Evolutionary conservation across 352 stramenopile genomes (phyloP).

Genomic region (Phytophthora fragariaefolia): DNA sequence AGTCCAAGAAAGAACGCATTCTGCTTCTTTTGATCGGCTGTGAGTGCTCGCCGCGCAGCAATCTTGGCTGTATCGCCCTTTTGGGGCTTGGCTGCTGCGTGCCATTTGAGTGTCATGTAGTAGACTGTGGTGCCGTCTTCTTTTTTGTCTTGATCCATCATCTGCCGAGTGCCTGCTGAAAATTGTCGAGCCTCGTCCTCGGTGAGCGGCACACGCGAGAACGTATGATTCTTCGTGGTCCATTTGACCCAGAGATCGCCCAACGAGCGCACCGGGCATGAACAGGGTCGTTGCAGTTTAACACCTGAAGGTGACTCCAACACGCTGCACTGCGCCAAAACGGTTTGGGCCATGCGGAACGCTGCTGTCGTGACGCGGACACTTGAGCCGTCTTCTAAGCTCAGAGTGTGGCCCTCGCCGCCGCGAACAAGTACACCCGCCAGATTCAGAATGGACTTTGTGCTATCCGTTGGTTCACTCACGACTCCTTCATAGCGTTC

Average conservation of each 20-base stretch:
- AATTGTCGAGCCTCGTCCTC: slow-evolving; percentile 72
- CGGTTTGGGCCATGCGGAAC: slow-evolving; percentile 66
- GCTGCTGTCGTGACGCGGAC: slow-evolving; percentile 58
- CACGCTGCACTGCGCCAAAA: slow-evolving; percentile 78
- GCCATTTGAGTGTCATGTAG: slow-evolving; percentile 89
- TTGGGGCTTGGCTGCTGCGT: slow-evolving; percentile 79
- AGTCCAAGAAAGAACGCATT: slow-evolving; percentile 77
- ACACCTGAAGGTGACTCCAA: slow-evolving; percentile 61
- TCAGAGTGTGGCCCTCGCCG: slow-evolving; percentile 58
- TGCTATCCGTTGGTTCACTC: slow-evolving; percentile 35
- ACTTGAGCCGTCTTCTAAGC: slow-evolving; percentile 29
- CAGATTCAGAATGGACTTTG: slow-evolving; percentile 48
- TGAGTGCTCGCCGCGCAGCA: slow-evolving; percentile 65
- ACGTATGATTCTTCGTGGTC: slow-evolving; percentile 82
- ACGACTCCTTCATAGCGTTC: slow-evolving; percentile 42
- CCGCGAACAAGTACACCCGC: slow-evolving; percentile 54
- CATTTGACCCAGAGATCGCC: slow-evolving; percentile 85
- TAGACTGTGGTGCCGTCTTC: slow-evolving; percentile 56
- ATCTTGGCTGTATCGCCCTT: slow-evolving; percentile 90
- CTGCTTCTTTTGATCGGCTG: slow-evolving; percentile 77
- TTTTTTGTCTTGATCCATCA: slow-evolving; percentile 73
- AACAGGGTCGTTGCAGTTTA: slow-evolving; percentile 72
- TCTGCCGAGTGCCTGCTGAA: slow-evolving; percentile 75
- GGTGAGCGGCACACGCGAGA: slow-evolving; percentile 63
- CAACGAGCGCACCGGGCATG: slow-evolving; percentile 76